A percentile compares a stretch with the other conserved stretches of the same genome.
These are phyloP conservation scores for Claviceps purpurea DNA, from an alignment of 2,329 filamentous ascomycete genomes.

Conservation along the genomic window DNA sequence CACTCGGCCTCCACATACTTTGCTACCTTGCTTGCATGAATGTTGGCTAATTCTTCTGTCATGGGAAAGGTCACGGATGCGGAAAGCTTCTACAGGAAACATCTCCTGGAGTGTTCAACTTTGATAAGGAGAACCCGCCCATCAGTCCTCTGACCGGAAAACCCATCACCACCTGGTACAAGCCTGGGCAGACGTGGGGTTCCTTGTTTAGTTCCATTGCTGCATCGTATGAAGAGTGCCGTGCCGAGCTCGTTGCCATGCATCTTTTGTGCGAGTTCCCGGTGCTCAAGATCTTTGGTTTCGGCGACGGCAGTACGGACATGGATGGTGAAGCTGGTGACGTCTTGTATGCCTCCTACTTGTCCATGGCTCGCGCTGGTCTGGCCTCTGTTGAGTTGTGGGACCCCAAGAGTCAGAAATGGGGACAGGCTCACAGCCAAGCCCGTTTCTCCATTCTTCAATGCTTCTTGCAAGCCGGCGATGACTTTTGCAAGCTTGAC, in stretches of 20 bases:
- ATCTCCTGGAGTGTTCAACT: constrained; percentile 70
- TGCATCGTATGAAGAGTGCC: constrained; percentile 85
- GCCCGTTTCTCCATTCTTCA: constrained; percentile 79
- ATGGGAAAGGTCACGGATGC: constrained; percentile 59
- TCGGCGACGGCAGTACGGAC: constrained; percentile 62
- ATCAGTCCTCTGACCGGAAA: constrained; percentile 66
- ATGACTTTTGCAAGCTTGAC: constrained; percentile 73
- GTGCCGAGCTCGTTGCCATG: constrained; percentile 91
- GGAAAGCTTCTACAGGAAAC: constrained; percentile 91
- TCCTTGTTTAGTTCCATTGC: constrained; percentile 82
- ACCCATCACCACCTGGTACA: constrained; percentile 74
- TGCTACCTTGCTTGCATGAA: not conserved
- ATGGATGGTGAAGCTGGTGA: constrained; percentile 69
- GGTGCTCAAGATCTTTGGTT: constrained; percentile 83
- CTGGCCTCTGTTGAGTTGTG: constrained; percentile 82
- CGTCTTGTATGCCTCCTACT: constrained; percentile 75
- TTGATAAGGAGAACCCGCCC: constrained; percentile 70
- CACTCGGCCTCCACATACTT: not conserved
- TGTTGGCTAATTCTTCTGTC: constrained; percentile 6
- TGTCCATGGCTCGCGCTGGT: constrained; percentile 90
- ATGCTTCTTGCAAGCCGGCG: constrained; percentile 74
- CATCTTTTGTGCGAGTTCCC: constrained; percentile 76
- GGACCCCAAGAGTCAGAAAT: constrained; percentile 82
- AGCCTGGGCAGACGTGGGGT: constrained; percentile 89
- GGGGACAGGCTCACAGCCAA: constrained; percentile 87